These are phyloP conservation scores for Chaetomium tenue DNA, from an alignment of 495 filamentous ascomycete genomes.

Conservation along the genomic window DNA sequence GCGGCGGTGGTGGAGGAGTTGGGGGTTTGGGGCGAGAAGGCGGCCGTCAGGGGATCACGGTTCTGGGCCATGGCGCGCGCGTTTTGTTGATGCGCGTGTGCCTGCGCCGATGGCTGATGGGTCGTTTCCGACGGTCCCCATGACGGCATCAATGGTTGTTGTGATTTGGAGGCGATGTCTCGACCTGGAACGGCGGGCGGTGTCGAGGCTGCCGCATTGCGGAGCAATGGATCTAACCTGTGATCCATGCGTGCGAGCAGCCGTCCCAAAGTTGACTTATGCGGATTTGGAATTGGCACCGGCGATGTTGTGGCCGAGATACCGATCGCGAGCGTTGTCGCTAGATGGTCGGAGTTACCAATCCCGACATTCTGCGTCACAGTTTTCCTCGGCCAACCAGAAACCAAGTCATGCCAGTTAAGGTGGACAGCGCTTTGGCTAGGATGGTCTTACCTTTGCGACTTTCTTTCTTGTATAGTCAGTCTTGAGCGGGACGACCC, in stretches of 20 bases:
- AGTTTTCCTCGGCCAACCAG: no score
- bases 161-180: not conserved
- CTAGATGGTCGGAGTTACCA: slow-evolving; percentile 14
- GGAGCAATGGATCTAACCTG: slow-evolving; percentile 17
- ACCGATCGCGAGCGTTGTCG: slow-evolving; percentile 22
- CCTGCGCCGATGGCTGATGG: not conserved
- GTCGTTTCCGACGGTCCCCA: slow-evolving; percentile 19
- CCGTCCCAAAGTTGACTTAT: not conserved
- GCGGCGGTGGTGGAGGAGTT: slow-evolving; percentile 12
- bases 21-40: slow-evolving; percentile 23
- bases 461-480: no score
- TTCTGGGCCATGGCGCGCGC: slow-evolving; percentile 4
- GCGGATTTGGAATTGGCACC: slow-evolving; percentile 7
- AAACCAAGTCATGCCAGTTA: no score
- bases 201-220: slow-evolving; percentile 7
- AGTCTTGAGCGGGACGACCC: no score
- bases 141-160: not conserved
- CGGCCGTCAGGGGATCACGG: not conserved
- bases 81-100: not conserved
- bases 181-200: not conserved
- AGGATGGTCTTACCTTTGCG: no score
- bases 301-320: slow-evolving; percentile 25
- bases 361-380: not conserved
- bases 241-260: slow-evolving; percentile 9
- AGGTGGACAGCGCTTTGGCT: no score